These are phyloP conservation scores for Solanum peruvianum DNA, from an alignment of 257 asterid species.

Conservation along the genomic window DNA sequence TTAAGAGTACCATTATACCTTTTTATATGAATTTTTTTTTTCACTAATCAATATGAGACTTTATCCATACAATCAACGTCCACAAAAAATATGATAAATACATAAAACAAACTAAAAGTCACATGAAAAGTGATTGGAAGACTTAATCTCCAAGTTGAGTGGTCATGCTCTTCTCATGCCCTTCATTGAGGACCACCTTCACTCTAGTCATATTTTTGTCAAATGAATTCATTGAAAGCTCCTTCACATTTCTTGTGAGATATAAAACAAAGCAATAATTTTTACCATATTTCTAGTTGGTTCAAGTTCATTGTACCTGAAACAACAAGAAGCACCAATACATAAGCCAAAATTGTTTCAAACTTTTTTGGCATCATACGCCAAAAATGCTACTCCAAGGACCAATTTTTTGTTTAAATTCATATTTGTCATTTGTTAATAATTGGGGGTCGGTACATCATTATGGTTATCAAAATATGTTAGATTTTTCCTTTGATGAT, in stretches of 20 bases:
- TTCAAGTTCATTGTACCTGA: not conserved
- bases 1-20: not conserved
- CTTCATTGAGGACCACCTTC: not conserved
- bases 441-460: too few species aligned
- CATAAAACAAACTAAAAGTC: not conserved
- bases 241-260: not conserved
- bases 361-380: too few species aligned
- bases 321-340: not conserved
- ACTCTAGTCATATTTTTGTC: not conserved
- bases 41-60: not conserved
- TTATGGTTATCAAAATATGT: too few species aligned
- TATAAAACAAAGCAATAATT: not conserved
- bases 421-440: too few species aligned
- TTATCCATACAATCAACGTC: not conserved
- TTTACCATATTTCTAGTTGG: not conserved
- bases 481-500: too few species aligned
- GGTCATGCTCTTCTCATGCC: not conserved
- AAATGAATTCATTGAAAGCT: not conserved
- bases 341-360: not conserved
- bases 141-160: not conserved
- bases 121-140: not conserved
- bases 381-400: too few species aligned
- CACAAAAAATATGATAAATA: not conserved
- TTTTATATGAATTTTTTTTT: not conserved
- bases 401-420: too few species aligned